Conservation (phyloP, 495 filamentous ascomycete species). For the Peziza echinospora region DNA sequence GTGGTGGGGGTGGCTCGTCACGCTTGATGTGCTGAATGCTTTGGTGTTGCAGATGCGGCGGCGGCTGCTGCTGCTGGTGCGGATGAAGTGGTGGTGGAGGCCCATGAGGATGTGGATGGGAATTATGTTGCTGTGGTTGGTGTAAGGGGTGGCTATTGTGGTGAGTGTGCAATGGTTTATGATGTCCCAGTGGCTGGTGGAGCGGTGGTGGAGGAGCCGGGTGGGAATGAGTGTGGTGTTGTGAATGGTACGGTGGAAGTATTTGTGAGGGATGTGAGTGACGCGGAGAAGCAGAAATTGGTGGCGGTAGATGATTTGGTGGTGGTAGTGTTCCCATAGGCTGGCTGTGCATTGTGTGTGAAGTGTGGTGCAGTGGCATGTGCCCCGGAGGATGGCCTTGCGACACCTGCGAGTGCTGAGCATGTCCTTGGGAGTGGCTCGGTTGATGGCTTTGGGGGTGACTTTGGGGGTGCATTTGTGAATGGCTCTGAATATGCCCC, state of each 20-base stretch:
- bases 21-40: not conserved
- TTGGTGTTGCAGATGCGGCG: not conserved
- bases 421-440: too few species aligned
- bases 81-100: not conserved
- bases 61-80: constrained; percentile 1
- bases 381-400: not conserved
- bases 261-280: constrained; percentile 1
- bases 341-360: not conserved
- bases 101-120: not conserved
- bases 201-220: not conserved
- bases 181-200: not conserved
- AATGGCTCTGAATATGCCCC: too few species aligned
- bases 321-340: not conserved
- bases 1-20: not conserved
- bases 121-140: not conserved
- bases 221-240: not conserved
- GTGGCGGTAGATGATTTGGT: constrained; percentile 10
- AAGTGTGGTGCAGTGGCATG: not conserved
- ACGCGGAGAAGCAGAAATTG: constrained; percentile 4
- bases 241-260: not conserved
- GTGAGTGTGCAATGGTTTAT: not conserved
- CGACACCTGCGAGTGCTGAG: too few species aligned
- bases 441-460: too few species aligned
- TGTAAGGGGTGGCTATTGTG: not conserved
- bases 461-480: too few species aligned